Evolutionary conservation across 495 filamentous ascomycete species (phyloP), one percentile per base, ranked within the genome.

Genomic region (Penicillium paxilli): DNA sequence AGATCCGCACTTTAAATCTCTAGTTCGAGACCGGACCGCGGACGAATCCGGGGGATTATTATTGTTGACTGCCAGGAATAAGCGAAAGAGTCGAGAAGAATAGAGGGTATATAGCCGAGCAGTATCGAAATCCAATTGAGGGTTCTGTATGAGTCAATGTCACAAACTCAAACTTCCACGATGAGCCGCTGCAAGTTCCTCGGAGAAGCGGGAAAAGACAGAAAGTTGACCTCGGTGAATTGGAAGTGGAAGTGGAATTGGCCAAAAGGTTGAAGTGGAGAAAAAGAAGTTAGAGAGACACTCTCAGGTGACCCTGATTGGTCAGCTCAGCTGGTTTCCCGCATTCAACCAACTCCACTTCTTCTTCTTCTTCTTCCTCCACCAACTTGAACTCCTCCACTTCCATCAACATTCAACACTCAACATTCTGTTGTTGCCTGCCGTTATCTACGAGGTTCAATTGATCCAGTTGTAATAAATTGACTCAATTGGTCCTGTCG

Each of bases 191-290:
- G n/a, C n/a, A n/a, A n/a, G n/a, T n/a, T n/a, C n/a, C n/a, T n/a
- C n/a, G n/a, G n/a, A n/a, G n/a, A n/a, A n/a, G n/a, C n/a, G n/a
- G n/a, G n/a, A n/a, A n/a, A n/a, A n/a, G n/a, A n/a, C n/a, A n/a
- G 52, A 44, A 58, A 38, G 44, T 23, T 46, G 23, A 58, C 61
- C 61, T 64, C 61, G 61, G 61, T 64, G 61, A 61, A 52, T 10
- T 37, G 32, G 48, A 30, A 20, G 30, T 32, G 30, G 30, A 14
- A 32, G 30, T 32, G 7, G 11, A 32, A 32, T 32, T 12, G 30
- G 30, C 5, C 30, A 3, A n/a, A n/a, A n/a, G n/a, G n/a, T n/a
- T n/a, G n/a, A n/a, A n/a, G n/a, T n/a, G n/a, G n/a, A n/a, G n/a
- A n/a, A n/a, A n/a, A n/a, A n/a, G n/a, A n/a, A n/a, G n/a, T n/a